A percentile compares a stretch with the other conserved stretches of the same genome.
Conservation (phyloP, 306 rosid genomes). For the Glycyrrhiza uralensis region DNA sequence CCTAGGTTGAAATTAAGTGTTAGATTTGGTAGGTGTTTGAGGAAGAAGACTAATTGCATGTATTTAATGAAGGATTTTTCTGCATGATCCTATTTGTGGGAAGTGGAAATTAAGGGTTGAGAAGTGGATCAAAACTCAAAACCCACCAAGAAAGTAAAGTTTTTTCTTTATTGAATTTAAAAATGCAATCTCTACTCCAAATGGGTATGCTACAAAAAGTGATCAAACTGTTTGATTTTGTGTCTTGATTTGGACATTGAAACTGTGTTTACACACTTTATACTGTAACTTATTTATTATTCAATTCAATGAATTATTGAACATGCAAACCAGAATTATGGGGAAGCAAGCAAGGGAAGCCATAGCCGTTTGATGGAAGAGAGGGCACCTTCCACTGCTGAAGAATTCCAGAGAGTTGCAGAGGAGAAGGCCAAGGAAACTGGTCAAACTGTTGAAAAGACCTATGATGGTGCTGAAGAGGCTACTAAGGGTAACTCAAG, state of each 20-base stretch:
- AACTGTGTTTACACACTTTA: background rate
- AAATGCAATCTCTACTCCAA: background rate
- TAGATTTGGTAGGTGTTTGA: slow-evolving; percentile 2
- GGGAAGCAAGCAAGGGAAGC: slow-evolving; percentile 25
- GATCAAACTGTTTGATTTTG: background rate
- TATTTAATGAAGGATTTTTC: background rate
- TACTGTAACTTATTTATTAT: background rate
- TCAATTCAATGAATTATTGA: slow-evolving; percentile 17
- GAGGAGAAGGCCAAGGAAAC: slow-evolving; percentile 38
- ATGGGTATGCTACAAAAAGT: slow-evolving; percentile 2
- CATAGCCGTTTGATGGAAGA: slow-evolving; percentile 30
- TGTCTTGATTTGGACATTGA: background rate
- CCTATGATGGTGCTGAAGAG: slow-evolving; percentile 33
- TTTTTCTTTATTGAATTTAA: background rate
- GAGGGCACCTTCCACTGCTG: slow-evolving; percentile 52
- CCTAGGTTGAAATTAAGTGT: background rate
- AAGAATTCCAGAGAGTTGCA: slow-evolving; percentile 40
- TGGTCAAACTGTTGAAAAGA: slow-evolving; percentile 25
- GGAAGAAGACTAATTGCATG: background rate
- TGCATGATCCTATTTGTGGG: background rate
- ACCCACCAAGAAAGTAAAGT: background rate
- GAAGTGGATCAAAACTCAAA: background rate
- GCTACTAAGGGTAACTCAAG: slow-evolving; percentile 12
- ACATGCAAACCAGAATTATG: slow-evolving; percentile 33
- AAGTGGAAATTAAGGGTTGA: background rate